Base-by-base conservation (phyloP, 2,329 filamentous ascomycete genomes). In the Cytospora chrysosperma region DNA sequence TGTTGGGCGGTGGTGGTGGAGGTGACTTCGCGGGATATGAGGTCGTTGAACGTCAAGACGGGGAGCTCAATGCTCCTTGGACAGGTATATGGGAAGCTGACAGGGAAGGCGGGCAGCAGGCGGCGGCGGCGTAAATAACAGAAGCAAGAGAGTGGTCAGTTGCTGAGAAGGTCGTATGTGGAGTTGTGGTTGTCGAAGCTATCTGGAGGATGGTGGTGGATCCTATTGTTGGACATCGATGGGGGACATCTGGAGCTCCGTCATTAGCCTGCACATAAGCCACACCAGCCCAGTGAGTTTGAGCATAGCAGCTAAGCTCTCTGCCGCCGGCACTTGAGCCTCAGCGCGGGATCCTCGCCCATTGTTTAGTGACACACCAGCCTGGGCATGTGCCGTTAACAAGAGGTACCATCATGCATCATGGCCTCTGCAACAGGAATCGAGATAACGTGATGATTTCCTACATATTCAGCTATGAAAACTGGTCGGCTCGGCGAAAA, bases 1-100 rank as follows among this genome's bases (percentile, higher is more conserved):
- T 97, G 77, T 79, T 89, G 84, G 76, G 76, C 69, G 65, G 67
- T 62, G 69, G 63, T 65, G 64, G 65, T 55, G 61, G 61, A 57
- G 55, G 62, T 43, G 60, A 61, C 54, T 54, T 56, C 61, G 37
- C 62, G 37, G 64, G 54, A 63, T 56, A 65, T 60, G 66, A 63
- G 58, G 59, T 54, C 26, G 43, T 53, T 49, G 15, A 51, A 40
- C 52, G 56, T 56, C 56, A 21, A 55, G 43, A 4, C 21, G 19
- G 13, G 50, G 53, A 60, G 52, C 56, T 63, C 19, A 56, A 40
- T 43, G 52, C 51, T 65, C 56, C 54, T 53, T 26, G 19, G 27
- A 13, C 9, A 13, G 6, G 9, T 34, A 26, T 21, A 34, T 43
- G 28, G 59, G n/a, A 47, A 24, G 43, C 21, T 13, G 13, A 47